These are phyloP conservation scores for Penicillium argentinense DNA, from an alignment of 495 filamentous ascomycete species.

Conservation along the genomic window DNA sequence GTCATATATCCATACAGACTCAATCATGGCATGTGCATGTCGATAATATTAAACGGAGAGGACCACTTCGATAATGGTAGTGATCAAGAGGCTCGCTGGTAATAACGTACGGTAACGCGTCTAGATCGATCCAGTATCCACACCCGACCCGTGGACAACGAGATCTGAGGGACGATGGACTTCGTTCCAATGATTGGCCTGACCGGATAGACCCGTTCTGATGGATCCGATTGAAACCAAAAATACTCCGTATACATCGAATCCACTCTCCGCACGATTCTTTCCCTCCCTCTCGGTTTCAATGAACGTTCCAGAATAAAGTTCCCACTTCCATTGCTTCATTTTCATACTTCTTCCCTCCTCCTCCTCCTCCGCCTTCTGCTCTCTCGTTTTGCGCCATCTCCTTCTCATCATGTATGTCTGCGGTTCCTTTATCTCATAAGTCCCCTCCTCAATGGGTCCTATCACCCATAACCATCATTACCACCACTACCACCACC, in stretches of 20 bases:
- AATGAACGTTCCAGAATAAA: conserved; percentile 31
- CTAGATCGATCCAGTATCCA: conserved; percentile 29
- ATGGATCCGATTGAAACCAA: conserved; percentile 30
- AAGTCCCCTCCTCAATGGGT: conserved; percentile 23
- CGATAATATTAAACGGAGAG: no score
- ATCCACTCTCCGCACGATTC: conserved; percentile 22
- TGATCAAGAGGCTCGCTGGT: no score
- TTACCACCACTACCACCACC: conserved; percentile 1
- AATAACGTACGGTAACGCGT: no score
- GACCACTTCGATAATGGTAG: no score
- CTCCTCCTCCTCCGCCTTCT: conserved; percentile 8
- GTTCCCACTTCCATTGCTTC: conserved; percentile 8
- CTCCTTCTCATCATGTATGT: conserved; percentile 31
- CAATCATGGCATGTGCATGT: no score
- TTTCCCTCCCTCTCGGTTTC: conserved; percentile 11
- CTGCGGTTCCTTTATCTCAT: conserved; percentile 20
- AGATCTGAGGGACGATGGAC: conserved; percentile 23
- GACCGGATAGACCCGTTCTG: conserved; percentile 34
- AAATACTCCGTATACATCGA: conserved; percentile 27
- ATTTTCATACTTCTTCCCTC: conserved; percentile 12
- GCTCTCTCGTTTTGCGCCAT: conserved; percentile 1
- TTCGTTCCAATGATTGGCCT: conserved; percentile 21
- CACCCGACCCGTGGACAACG: conserved; percentile 19
- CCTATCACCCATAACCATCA: conserved; percentile 6
- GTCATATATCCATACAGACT: no score